Percentiles rank a stretch among this genome's conserved stretches.
These are phyloP conservation scores for Musa itinerans DNA, from an alignment of 176 grass and related monocot species.

Conservation along the genomic window DNA sequence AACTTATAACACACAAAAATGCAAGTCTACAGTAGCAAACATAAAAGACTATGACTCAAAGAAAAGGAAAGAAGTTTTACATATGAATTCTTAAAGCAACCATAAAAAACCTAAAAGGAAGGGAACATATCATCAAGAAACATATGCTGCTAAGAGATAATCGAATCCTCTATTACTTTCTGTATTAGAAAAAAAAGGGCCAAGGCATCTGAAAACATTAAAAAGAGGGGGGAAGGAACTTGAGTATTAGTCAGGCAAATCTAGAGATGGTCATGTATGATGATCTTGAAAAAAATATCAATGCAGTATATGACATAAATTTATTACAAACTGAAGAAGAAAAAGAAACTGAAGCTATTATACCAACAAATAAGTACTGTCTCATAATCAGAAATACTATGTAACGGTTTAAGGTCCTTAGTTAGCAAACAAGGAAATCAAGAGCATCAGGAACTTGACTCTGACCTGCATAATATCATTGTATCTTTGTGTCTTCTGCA, in stretches of 20 bases:
- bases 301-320: background rate
- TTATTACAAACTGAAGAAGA: background rate
- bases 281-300: background rate
- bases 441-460: background rate
- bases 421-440: background rate
- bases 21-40: background rate
- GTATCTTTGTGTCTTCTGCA: constrained; percentile 66
- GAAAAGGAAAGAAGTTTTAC: background rate
- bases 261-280: background rate
- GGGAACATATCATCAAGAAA: too few species aligned
- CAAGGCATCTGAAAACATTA: background rate
- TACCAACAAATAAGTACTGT: background rate
- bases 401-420: background rate
- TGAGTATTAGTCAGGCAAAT: background rate
- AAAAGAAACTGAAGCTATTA: background rate
- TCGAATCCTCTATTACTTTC: background rate
- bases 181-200: background rate
- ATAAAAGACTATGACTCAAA: background rate
- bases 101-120: too few species aligned
- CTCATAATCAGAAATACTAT: too few species aligned
- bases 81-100: too few species aligned
- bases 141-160: too few species aligned
- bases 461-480: constrained; percentile 69
- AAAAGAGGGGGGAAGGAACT: background rate
- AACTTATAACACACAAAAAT: background rate